phyloP scores from a whole-genome alignment of 768 basidiomycete genomes.

The Chalciporus piperatus region DNA sequence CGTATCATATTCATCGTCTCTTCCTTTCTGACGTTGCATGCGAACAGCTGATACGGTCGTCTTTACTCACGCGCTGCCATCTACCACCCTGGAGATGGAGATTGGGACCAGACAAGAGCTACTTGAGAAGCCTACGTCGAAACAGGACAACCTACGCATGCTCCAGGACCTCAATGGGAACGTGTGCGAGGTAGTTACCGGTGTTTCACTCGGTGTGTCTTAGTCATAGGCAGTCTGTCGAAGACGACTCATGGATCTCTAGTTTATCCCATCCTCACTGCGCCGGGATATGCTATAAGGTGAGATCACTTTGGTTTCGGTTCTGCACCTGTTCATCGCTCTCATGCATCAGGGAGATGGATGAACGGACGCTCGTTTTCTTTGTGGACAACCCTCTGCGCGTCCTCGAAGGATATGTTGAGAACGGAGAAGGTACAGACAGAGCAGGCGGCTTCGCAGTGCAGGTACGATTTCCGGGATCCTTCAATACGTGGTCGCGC shows the following conservation, averaged over 20 bases:
- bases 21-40: not conserved
- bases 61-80: constrained; percentile 68
- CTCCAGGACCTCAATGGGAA: constrained; percentile 82
- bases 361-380: constrained; percentile 77
- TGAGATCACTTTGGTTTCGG: constrained; percentile 23
- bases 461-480: constrained; percentile 55
- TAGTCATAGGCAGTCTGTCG: not conserved
- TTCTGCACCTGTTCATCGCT: not conserved
- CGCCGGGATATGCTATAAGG: constrained; percentile 77
- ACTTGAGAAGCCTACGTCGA: constrained; percentile 82
- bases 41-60: constrained; percentile 89
- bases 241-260: not conserved
- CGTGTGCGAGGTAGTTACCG: constrained; percentile 91
- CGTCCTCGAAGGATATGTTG: constrained; percentile 74
- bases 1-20: not conserved
- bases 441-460: constrained; percentile 94
- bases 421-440: constrained; percentile 81
- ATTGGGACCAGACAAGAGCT: constrained; percentile 60
- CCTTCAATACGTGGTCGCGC: not conserved
- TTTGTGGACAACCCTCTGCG: constrained; percentile 62
- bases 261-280: constrained; percentile 73
- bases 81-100: constrained; percentile 46
- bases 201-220: constrained; percentile 73
- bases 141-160: constrained; percentile 84
- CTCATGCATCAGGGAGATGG: constrained; percentile 56